phyloP scores from a whole-genome alignment of 2,329 filamentous ascomycete genomes.

The Cladosporium sp. region DNA sequence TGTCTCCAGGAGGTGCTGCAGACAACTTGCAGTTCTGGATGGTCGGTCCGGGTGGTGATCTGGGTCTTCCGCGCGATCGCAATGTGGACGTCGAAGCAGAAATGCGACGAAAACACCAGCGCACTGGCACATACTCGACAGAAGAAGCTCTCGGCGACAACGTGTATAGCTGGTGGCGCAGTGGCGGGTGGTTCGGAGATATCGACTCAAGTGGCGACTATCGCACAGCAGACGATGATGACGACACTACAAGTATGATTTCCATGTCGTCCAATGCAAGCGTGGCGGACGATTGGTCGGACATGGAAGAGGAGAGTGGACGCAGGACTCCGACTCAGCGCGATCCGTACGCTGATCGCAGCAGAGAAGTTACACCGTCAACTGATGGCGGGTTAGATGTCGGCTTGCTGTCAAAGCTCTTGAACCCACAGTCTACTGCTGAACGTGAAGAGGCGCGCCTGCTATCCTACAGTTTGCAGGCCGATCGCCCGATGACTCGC shows the following conservation, averaged over 20 bases:
- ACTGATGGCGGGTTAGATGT: slow-evolving; percentile 37
- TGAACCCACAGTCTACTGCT: slow-evolving; percentile 73
- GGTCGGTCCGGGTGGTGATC: slow-evolving; percentile 46
- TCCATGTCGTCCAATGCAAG: slow-evolving; percentile 54
- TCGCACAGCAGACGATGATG: slow-evolving; percentile 52
- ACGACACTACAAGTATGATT: slow-evolving; percentile 77
- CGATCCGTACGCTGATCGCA: slow-evolving; percentile 44
- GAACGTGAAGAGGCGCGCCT: slow-evolving; percentile 77
- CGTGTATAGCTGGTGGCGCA: slow-evolving; percentile 80
- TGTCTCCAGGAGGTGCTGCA: background rate
- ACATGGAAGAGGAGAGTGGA: slow-evolving; percentile 48
- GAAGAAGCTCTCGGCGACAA: slow-evolving; percentile 68
- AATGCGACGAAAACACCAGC: slow-evolving; percentile 60
- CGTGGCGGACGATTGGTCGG: slow-evolving; percentile 37
- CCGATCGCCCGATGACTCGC: slow-evolving; percentile 71
- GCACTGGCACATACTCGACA: slow-evolving; percentile 41
- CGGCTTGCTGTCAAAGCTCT: slow-evolving; percentile 64
- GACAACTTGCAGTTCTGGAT: slow-evolving; percentile 48
- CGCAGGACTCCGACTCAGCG: slow-evolving; percentile 70
- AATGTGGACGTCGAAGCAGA: slow-evolving; percentile 78
- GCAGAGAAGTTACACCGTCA: slow-evolving; percentile 53
- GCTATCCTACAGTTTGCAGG: slow-evolving; percentile 73
- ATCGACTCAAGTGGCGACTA: slow-evolving; percentile 80
- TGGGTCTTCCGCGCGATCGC: slow-evolving; percentile 56
- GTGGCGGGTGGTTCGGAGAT: slow-evolving; percentile 79